phyloP scores from a whole-genome alignment of 139 green algal genomes.

The Haematococcus sp. region DNA sequence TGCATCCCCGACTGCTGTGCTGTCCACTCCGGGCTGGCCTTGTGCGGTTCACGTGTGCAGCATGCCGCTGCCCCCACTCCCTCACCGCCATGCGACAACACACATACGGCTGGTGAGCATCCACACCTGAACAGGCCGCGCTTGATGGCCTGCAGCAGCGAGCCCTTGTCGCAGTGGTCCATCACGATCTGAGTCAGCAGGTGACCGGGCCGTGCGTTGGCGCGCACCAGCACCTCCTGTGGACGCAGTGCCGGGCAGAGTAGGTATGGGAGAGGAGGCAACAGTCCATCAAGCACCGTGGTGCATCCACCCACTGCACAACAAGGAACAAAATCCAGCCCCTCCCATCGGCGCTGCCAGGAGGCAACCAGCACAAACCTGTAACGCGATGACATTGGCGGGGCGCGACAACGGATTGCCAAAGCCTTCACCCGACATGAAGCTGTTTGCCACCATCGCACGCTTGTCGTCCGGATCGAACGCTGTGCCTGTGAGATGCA shows the following conservation, averaged over 20 bases:
- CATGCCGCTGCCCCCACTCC: too few relatives aligned
- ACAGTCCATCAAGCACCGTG: neutral
- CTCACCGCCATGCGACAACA: too few relatives aligned
- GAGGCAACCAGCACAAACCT: neutral
- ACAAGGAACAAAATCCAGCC: neutral
- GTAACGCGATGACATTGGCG: neutral
- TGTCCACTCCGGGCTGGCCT: too few relatives aligned
- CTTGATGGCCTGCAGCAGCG: constrained; percentile 24
- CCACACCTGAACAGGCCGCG: constrained; percentile 24
- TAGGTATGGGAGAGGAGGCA: neutral
- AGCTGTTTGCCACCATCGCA: neutral
- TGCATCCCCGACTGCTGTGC: too few relatives aligned
- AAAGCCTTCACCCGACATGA: neutral
- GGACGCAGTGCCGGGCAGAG: neutral
- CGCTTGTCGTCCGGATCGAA: too few relatives aligned
- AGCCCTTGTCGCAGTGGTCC: constrained; percentile 27
- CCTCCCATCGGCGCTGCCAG: neutral
- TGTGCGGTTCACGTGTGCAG: too few relatives aligned
- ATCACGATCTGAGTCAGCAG: constrained; percentile 24
- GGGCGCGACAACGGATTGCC: neutral
- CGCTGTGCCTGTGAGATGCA: too few relatives aligned
- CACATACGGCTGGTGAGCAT: too few relatives aligned
- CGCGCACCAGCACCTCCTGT: constrained; percentile 11
- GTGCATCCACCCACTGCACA: neutral
- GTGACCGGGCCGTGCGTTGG: neutral